Evolutionary conservation across 2,329 filamentous ascomycete genomes (phyloP).

Genomic region (Clonostachys rosea): DNA sequence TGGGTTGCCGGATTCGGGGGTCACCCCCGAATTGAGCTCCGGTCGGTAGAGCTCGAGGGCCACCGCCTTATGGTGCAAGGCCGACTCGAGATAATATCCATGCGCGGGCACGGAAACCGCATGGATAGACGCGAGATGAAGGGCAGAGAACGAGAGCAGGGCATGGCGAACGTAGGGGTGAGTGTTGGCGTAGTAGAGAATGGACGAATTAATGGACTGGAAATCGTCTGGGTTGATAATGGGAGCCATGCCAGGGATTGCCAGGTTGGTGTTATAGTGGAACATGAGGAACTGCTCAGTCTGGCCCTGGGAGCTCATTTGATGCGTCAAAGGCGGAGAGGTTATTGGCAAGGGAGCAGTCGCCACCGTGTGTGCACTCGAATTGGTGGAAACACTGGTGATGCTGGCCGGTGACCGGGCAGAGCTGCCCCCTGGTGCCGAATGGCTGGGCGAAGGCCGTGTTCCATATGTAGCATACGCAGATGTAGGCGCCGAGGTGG

Average conservation of each 20-base stretch:
- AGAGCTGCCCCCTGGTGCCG: too few relatives aligned
- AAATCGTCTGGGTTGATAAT: conserved; percentile 1
- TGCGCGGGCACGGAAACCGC: neutral
- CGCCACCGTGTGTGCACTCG: too few relatives aligned
- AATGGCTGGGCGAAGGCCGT: too few relatives aligned
- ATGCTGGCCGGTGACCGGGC: too few relatives aligned
- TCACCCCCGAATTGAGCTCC: neutral
- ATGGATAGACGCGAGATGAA: conserved; percentile 3
- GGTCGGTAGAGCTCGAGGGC: conserved; percentile 2
- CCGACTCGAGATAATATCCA: neutral
- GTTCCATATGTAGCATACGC: too few relatives aligned
- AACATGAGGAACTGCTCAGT: conserved; percentile 2
- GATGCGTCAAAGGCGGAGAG: too few relatives aligned
- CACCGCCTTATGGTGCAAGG: conserved; percentile 4
- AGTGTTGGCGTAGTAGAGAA: conserved; percentile 1
- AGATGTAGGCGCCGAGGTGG: too few relatives aligned
- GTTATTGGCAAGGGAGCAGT: too few relatives aligned
- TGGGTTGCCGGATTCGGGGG: neutral
- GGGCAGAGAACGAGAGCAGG: conserved; percentile 4
- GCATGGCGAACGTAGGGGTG: conserved; percentile 3
- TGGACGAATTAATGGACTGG: conserved; percentile 1
- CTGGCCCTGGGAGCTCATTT: neutral
- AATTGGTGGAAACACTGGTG: too few relatives aligned
- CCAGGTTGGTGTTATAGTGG: conserved; percentile 2
- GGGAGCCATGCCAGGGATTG: conserved; percentile 1